phyloP scores from a whole-genome alignment of 1,284 basidiomycete genomes.

The Ustilago tritici region DNA sequence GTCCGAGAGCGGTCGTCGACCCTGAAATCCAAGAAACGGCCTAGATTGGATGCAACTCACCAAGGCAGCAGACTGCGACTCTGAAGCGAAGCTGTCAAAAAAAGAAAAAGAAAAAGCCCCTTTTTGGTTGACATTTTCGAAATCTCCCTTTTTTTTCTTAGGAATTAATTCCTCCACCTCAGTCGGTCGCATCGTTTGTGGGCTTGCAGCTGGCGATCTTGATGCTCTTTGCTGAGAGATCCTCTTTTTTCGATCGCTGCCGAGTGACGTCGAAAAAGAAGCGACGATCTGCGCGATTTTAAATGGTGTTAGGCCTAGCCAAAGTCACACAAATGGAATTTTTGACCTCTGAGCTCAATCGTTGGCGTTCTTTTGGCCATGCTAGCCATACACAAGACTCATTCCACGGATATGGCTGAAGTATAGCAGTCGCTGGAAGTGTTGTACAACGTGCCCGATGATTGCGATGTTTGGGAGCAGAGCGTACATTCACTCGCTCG shows the following conservation, averaged over 20 bases:
- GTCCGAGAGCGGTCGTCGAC: background rate
- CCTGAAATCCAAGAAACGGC: background rate
- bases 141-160: conserved; percentile 4
- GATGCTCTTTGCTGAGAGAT: background rate
- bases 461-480: no score
- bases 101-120: background rate
- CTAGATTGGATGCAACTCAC: background rate
- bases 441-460: no score
- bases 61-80: conserved; percentile 3
- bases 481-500: no score
- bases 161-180: conserved; percentile 19
- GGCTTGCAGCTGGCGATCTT: conserved; percentile 29
- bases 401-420: background rate
- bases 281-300: background rate
- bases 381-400: background rate
- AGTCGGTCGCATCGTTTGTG: background rate
- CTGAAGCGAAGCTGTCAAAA: background rate
- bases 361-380: background rate
- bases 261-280: conserved; percentile 26
- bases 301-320: background rate
- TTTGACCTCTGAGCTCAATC: no score
- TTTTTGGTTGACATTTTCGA: background rate
- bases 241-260: conserved; percentile 34
- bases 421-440: no score
- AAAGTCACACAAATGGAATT: background rate